Evolutionary conservation across 2,329 filamentous ascomycete genomes (phyloP), one percentile per base, ranked within the genome.

Genomic region (Penicillium concentricum): DNA sequence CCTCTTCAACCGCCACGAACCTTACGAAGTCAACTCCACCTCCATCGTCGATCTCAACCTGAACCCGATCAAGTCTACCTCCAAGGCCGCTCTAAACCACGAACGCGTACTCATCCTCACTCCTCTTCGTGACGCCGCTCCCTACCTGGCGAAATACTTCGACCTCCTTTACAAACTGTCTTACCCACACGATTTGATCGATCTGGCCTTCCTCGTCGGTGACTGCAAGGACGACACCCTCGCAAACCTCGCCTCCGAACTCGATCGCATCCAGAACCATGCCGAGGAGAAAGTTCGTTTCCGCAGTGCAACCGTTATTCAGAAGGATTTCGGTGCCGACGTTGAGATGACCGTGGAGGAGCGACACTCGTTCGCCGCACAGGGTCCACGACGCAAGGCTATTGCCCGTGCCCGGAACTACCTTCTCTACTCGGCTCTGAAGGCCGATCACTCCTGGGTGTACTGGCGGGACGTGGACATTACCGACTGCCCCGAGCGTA

Each of bases 401-500:
- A 92, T 99, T 84, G 94, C 89, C 44, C 87, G 84, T 65, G 94
- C 94, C 28, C 86, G 94, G 66, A 99, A 99, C 74, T 99, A 96
- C 74, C 82, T 99, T 20, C 84, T 99, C 2, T 85, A 87, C 32
- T 82, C 91, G 0, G 88, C 94, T 3, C 73, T 99, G 68, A 96
- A 95, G 79, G 87, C 92, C 0, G 92, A 97, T 60, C 94, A 99
- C 73, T 93, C 92, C 9, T 99, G 94, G 94, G 92, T 97, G 9
- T 97, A 97, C 75, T 99, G 94, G 94, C 86, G 94, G 58, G 94
- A 99, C 73, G 92, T 96, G 48, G 94, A 99, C 74, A 97, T 99
- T 67, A 87, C 90, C 45, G 92, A 99, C 71, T 96, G 89, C 72
- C 91, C 93, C 2, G 83, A 84, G 61, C 87, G 84, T 70, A 95